Conservation (phyloP, 441 rosid species). For the Arabidopsis lyrata region DNA sequence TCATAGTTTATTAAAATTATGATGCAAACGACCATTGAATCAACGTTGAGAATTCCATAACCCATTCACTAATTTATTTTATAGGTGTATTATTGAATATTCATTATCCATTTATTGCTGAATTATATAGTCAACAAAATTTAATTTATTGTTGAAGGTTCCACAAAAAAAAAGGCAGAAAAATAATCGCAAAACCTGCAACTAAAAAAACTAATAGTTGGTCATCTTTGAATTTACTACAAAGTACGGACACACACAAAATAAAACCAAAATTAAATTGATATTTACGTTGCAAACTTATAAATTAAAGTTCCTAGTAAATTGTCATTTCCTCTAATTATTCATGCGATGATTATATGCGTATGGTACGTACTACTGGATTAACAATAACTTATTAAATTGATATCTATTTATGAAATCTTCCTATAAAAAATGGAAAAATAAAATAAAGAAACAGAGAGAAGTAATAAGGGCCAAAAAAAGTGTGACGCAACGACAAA, state of each 20-base stretch:
- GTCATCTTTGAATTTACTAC: conserved; percentile 10
- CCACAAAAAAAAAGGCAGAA: not conserved
- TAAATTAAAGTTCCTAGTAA: not conserved
- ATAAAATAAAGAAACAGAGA: not conserved
- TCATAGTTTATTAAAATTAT: not conserved
- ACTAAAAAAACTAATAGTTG: conserved; percentile 10
- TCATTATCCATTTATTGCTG: conserved; percentile 14
- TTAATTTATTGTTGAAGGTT: conserved; percentile 13
- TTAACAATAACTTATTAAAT: not conserved
- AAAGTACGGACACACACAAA: conserved; percentile 19
- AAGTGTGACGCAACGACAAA: conserved; percentile 42
- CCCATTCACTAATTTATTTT: conserved; percentile 12
- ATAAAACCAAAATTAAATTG: not conserved
- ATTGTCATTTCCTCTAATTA: not conserved
- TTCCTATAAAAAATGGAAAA: not conserved
- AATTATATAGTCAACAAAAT: conserved; percentile 24
- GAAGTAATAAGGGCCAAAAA: conserved; percentile 8
- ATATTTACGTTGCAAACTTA: not conserved
- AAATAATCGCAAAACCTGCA: not conserved
- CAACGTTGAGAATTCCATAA: not conserved
- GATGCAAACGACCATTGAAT: conserved; percentile 22
- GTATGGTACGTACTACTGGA: not conserved
- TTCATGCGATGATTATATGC: not conserved
- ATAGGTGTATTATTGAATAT: conserved; percentile 13
- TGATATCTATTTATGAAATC: not conserved